Conservation (phyloP, 2,329 filamentous ascomycete genomes). For the Pseudohalonectria lignicola region DNA sequence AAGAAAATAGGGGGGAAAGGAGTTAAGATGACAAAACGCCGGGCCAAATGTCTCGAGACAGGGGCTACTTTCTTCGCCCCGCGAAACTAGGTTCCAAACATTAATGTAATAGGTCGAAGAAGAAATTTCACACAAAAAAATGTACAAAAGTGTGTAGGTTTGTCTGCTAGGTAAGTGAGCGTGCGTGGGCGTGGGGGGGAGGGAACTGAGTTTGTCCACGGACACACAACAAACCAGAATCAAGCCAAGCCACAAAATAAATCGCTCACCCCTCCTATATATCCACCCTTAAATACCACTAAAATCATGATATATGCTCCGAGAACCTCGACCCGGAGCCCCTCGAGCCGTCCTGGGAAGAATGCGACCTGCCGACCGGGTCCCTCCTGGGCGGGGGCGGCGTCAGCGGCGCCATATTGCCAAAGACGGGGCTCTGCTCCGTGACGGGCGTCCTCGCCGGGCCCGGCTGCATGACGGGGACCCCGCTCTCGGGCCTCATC, state of each 20-base stretch:
- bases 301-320: constrained; percentile 7
- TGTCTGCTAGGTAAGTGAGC: too few species aligned
- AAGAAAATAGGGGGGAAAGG: not conserved
- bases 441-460: constrained; percentile 52
- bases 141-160: not conserved
- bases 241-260: too few species aligned
- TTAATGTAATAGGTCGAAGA: not conserved
- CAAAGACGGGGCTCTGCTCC: constrained; percentile 36
- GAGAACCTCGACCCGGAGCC: constrained; percentile 11
- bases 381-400: constrained; percentile 3
- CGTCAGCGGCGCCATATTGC: not conserved
- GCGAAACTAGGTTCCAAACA: constrained; percentile 2
- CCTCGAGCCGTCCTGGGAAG: constrained; percentile 10
- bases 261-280: too few species aligned
- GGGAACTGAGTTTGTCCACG: too few species aligned
- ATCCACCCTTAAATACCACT: too few species aligned
- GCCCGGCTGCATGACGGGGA: constrained; percentile 52
- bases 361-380: constrained; percentile 8
- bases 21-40: constrained; percentile 1
- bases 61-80: constrained; percentile 1
- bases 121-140: not conserved
- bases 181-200: too few species aligned
- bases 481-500: constrained; percentile 49
- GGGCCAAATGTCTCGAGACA: not conserved
- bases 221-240: too few species aligned